These are phyloP conservation scores for Paecilomyces sp. DNA, from an alignment of 2,329 filamentous ascomycete genomes.

Conservation along the genomic window DNA sequence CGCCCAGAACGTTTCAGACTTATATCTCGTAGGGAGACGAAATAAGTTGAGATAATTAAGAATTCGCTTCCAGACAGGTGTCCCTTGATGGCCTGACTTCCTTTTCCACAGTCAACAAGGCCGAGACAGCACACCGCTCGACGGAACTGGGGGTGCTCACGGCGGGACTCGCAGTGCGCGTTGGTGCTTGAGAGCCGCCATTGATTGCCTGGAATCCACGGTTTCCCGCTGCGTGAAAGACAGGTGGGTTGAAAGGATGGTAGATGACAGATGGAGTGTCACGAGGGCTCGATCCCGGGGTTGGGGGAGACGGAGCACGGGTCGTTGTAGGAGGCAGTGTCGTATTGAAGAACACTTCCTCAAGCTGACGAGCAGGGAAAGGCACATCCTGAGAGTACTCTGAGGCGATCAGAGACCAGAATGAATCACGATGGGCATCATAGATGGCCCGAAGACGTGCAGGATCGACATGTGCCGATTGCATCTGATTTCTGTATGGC, in stretches of 20 bases:
- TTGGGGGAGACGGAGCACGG: slow-evolving; percentile 13
- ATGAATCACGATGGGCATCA: slow-evolving; percentile 59
- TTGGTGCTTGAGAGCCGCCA: not conserved
- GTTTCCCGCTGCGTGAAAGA: not conserved
- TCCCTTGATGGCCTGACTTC: slow-evolving; percentile 9
- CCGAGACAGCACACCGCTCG: slow-evolving; percentile 17
- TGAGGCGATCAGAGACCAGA: slow-evolving; percentile 65
- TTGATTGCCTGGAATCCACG: slow-evolving; percentile 13
- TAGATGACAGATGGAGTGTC: slow-evolving; percentile 7
- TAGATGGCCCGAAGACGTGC: slow-evolving; percentile 64
- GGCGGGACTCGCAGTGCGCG: slow-evolving; percentile 1
- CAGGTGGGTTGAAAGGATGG: slow-evolving; percentile 1
- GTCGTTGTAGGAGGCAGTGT: slow-evolving; percentile 1
- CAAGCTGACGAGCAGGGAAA: slow-evolving; percentile 12
- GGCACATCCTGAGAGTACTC: slow-evolving; percentile 48
- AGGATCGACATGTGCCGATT: slow-evolving; percentile 47
- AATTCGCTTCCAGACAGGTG: not conserved
- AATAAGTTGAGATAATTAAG: not conserved
- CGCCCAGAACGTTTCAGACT: not conserved
- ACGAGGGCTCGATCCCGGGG: slow-evolving; percentile 13
- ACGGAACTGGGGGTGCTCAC: slow-evolving; percentile 6
- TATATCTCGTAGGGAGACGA: not conserved
- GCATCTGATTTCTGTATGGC: slow-evolving; percentile 30
- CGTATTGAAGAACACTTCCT: slow-evolving; percentile 14
- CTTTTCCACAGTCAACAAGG: slow-evolving; percentile 13